Evolutionary conservation across 2,329 filamentous ascomycete species (phyloP), one percentile per base, ranked within the genome.

Genomic region (Aspergillus sp.): DNA sequence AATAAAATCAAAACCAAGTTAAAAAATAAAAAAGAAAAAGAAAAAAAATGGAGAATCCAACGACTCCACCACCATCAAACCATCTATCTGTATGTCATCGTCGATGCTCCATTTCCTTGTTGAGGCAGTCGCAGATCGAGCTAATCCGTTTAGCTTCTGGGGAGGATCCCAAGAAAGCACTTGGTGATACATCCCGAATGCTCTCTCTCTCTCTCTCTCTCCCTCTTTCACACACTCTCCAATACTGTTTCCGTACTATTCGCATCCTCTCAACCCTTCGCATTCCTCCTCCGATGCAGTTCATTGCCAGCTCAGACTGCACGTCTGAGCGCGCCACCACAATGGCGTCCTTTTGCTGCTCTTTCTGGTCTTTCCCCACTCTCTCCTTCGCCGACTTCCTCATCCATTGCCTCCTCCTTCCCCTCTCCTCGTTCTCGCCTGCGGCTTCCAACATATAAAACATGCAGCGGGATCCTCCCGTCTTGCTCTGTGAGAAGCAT

Each of bases 361-460:
- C 50, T 41, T 17, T 25, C 41, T 19, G 41, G 19, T 58, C 45
- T 53, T 57, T 55, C 45, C 32, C 38, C 43, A 55, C 55, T 52
- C 59, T 53, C 60, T 54, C 15, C 47, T 50, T 50, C 25, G 19
- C 12, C n/a, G 41, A 50, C 13, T 32, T 25, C 50, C 50, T 47
- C 57, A 41, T 62, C 57, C 49, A 51, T 60, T 51, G 32, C 41
- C 47, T 51, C 47, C 25, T 50, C 41, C 41, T 28, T 28, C 45
- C 39, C 60, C 55, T 57, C 62, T 58, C 67, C 64, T 69, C 64
- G 64, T 65, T 70, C 32, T 15, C 66, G 58, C 58, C 48, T 52
- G 62, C 65, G 63, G 61, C 64, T 63, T 57, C 65, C 52, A 53
- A 70, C 68, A 74, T 75, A 75, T 75, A 75, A 75, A 69, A 71